Conservation (phyloP, 805 yeast species). For the Lipomyces japonicus region DNA sequence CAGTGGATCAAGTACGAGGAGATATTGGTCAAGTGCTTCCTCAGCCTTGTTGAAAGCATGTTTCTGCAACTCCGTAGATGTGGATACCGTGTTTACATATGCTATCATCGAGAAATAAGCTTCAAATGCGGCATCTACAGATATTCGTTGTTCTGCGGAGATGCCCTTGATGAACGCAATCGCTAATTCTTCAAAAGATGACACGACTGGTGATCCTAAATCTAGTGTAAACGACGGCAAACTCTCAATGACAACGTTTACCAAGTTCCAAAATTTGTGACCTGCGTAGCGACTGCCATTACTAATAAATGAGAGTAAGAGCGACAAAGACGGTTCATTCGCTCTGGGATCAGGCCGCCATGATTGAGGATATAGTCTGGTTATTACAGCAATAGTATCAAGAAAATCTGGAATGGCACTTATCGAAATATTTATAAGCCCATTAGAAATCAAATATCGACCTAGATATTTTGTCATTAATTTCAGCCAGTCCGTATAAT, state of each 20-base stretch:
- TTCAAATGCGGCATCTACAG: slow-evolving; percentile 13
- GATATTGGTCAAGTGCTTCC: slow-evolving; percentile 2
- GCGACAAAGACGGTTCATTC: slow-evolving; percentile 16
- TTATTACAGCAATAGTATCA: slow-evolving; percentile 15
- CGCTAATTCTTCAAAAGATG: slow-evolving; percentile 1
- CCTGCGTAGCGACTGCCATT: slow-evolving; percentile 24
- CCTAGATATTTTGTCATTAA: slow-evolving; percentile 9
- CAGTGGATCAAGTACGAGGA: neutral
- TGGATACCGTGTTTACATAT: slow-evolving; percentile 14
- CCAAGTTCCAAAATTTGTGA: slow-evolving; percentile 13
- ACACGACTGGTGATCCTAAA: slow-evolving; percentile 2
- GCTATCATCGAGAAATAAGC: slow-evolving; percentile 21
- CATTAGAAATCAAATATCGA: slow-evolving; percentile 16
- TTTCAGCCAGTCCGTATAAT: slow-evolving; percentile 18
- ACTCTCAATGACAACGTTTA: slow-evolving; percentile 15
- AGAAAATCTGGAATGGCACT: slow-evolving; percentile 20
- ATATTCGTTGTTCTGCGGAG: slow-evolving; percentile 9
- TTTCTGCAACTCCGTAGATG: slow-evolving; percentile 4
- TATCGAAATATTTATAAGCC: slow-evolving; percentile 11
- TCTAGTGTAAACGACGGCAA: slow-evolving; percentile 11
- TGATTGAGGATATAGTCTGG: slow-evolving; percentile 16
- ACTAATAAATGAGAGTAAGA: slow-evolving; percentile 14
- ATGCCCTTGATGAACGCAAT: slow-evolving; percentile 12
- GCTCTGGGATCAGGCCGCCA: slow-evolving; percentile 8
- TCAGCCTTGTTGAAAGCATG: slow-evolving; percentile 3